These are phyloP conservation scores for Taphrina betulina DNA, from an alignment of 1,139 yeast genomes.

Conservation along the genomic window DNA sequence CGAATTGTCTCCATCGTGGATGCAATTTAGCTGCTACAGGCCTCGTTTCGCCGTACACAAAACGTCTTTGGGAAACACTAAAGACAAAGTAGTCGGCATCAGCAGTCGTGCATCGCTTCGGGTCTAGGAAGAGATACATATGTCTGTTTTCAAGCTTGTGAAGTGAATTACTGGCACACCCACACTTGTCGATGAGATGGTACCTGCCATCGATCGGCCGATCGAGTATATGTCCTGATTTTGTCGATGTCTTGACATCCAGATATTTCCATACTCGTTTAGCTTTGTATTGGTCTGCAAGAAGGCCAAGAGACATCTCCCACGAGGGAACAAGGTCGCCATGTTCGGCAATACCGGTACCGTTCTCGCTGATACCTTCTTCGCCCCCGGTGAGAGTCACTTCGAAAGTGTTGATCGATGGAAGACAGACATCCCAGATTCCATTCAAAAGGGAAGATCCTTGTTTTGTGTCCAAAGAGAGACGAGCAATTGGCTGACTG, in stretches of 20 bases:
- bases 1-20: constrained; percentile 30
- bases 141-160: constrained; percentile 15
- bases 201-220: constrained; percentile 31
- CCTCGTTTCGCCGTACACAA: constrained; percentile 28
- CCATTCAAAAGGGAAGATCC: constrained; percentile 9
- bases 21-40: constrained; percentile 24
- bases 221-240: neutral
- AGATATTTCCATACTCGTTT: neutral
- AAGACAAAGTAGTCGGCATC: constrained; percentile 25
- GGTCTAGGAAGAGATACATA: constrained; percentile 31
- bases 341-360: constrained; percentile 21
- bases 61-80: constrained; percentile 24
- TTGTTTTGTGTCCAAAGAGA: constrained; percentile 5
- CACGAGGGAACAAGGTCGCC: constrained; percentile 16
- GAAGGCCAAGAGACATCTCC: constrained; percentile 6
- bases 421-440: constrained; percentile 31
- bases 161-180: constrained; percentile 31
- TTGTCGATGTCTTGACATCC: neutral
- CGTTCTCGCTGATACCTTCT: constrained; percentile 16
- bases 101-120: constrained; percentile 31
- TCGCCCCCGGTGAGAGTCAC: constrained; percentile 14
- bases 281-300: constrained; percentile 5
- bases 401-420: constrained; percentile 5
- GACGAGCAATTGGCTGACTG: constrained; percentile 32
- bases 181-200: constrained; percentile 28